A percentile compares a stretch with the other conserved stretches of the same genome.
phyloP scores from a whole-genome alignment of 2,329 filamentous ascomycete genomes.

The Penicillium aurantiogriseum region DNA sequence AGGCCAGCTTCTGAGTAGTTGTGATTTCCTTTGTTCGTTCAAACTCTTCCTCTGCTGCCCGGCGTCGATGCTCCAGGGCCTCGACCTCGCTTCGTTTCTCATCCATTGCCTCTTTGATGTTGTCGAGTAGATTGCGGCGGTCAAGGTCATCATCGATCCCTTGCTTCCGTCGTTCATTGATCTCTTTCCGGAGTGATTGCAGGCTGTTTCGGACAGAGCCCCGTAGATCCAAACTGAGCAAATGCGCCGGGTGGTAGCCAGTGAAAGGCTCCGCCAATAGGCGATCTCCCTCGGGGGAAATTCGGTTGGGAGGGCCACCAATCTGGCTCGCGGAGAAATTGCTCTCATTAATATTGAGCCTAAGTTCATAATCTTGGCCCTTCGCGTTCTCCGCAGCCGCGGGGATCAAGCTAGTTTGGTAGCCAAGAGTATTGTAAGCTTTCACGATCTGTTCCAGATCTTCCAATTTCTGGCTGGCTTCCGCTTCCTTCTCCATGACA shows the following conservation, averaged over 20 bases:
- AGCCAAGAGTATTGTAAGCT: conserved; percentile 88
- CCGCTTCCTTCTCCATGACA: conserved; percentile 81
- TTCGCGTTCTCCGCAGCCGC: conserved; percentile 80
- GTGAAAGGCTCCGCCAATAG: conserved; percentile 77
- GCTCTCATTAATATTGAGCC: conserved; percentile 75
- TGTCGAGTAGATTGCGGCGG: conserved; percentile 88
- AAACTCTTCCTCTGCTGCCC: conserved; percentile 87
- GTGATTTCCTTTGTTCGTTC: conserved; percentile 89
- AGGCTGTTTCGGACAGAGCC: conserved; percentile 79
- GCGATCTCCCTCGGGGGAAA: conserved; percentile 63
- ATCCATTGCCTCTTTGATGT: conserved; percentile 94
- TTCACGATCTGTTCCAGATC: conserved; percentile 89
- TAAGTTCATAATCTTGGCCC: conserved; percentile 79
- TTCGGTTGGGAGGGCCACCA: conserved; percentile 50
- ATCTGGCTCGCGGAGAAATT: conserved; percentile 68
- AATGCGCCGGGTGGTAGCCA: conserved; percentile 84
- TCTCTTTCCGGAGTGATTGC: conserved; percentile 75
- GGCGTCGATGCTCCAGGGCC: conserved; percentile 80
- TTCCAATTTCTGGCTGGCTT: conserved; percentile 81
- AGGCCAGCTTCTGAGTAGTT: conserved; percentile 80
- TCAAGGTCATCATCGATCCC: conserved; percentile 91
- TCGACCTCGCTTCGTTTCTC: conserved; percentile 93
- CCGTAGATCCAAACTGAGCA: conserved; percentile 84
- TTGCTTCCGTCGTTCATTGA: conserved; percentile 80
- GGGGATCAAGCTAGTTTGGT: conserved; percentile 89